Conservation (phyloP, 257 asterid genomes). For the Solanum neorickii region DNA sequence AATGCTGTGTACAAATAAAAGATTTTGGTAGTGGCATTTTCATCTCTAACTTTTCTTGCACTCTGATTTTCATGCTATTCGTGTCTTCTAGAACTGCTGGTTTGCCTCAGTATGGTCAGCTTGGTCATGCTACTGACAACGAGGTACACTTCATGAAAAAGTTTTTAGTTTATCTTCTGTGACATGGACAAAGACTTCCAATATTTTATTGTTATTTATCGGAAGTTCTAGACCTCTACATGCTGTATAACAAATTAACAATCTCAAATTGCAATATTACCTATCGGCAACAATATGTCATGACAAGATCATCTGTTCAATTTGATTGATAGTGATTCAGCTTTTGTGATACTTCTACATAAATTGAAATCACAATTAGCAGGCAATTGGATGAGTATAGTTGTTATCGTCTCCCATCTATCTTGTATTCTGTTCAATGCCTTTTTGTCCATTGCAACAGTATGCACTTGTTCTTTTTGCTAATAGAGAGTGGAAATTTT, state of each 20-base stretch:
- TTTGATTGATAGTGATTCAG: neutral
- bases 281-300: neutral
- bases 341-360: neutral
- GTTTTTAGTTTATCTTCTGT: neutral
- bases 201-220: neutral
- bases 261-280: neutral
- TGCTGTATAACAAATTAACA: neutral
- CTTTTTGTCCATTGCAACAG: neutral
- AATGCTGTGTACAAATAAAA: neutral
- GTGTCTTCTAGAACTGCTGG: slow-evolving; percentile 71
- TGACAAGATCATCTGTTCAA: neutral
- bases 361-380: neutral
- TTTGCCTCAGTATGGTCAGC: slow-evolving; percentile 96
- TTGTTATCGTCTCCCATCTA: neutral
- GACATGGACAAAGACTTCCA: neutral
- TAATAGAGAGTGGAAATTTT: neutral
- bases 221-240: neutral
- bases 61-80: slow-evolving; percentile 15
- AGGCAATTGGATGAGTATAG: neutral
- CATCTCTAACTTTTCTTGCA: neutral
- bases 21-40: neutral
- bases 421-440: neutral
- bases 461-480: neutral
- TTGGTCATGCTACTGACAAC: slow-evolving; percentile 90
- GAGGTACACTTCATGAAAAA: slow-evolving; percentile 41